Evolutionary conservation across 78 protist genomes (phyloP).

Genomic region (Speleostelium caveatum): DNA sequence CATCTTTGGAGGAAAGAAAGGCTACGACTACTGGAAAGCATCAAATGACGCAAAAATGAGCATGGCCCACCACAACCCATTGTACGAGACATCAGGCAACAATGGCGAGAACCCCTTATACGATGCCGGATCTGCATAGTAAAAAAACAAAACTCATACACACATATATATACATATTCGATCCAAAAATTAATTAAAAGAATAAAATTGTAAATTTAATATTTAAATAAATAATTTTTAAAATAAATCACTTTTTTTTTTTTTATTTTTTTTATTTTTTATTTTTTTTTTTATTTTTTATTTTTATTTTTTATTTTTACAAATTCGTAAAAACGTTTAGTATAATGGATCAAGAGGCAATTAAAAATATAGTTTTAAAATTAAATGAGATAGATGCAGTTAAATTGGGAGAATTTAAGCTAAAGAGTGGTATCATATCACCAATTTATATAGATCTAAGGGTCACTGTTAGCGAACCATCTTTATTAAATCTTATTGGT

Average conservation of each 20-base stretch:
- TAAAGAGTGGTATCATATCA: slow-evolving; percentile 88
- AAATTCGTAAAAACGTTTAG: not conserved
- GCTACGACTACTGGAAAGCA: slow-evolving; percentile 28
- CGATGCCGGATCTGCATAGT: not conserved
- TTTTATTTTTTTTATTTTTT: no score
- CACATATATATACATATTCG: no score
- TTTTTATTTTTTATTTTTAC: no score
- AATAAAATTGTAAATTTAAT: no score
- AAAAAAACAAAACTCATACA: no score
- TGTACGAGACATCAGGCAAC: slow-evolving; percentile 15
- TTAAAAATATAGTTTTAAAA: slow-evolving; percentile 53
- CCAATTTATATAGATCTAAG: slow-evolving; percentile 90
- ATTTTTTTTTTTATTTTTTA: no score
- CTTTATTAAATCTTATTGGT: slow-evolving; percentile 63
- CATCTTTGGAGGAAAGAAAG: slow-evolving; percentile 50
- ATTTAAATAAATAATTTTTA: no score
- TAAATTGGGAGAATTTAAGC: slow-evolving; percentile 85
- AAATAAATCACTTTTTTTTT: not conserved
- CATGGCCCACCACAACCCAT: slow-evolving; percentile 9
- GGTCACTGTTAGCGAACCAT: slow-evolving; percentile 83
- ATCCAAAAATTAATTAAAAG: no score
- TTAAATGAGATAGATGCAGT: slow-evolving; percentile 75
- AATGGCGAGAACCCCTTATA: slow-evolving; percentile 30
- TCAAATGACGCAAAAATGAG: not conserved
- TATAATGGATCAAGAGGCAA: slow-evolving; percentile 5